Evolutionary conservation across 768 basidiomycete genomes (phyloP), one percentile per base, ranked within the genome.

Genomic region (Trametes cubensis): DNA sequence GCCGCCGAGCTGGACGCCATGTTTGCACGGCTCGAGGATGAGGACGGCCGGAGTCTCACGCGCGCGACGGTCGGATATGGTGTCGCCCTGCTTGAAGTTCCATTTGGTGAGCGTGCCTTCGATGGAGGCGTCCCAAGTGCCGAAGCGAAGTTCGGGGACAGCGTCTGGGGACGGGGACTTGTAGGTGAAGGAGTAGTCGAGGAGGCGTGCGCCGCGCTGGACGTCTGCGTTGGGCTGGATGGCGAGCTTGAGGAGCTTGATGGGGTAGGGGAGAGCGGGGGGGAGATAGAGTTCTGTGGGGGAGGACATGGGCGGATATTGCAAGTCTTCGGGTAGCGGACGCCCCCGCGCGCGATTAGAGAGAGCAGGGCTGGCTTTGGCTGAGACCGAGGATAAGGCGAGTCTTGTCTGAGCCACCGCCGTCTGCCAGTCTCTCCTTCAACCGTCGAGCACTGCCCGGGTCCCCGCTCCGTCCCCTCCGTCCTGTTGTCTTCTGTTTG

Each of bases 21-120:
- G 96, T 60, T 93, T 94, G 78, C 96, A 99, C n/a, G 94, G 92
- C 74, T 98, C 95, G 48, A 85, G 76, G 64, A 98, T 78, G 40
- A 83, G 75, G 23, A 94, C 78, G 60, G 84, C 85, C 3, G 87
- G 81, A 44, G 76, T 81, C 46, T 85, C 83, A 61, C 79, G 83
- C 13, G 89, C 87, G 67, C 77, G 81, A 55, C 82, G 79, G 41
- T 77, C 73, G 17, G 87, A 81, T 50, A 94, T 78, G 55, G 84
- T 79, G 66, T 92, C 89, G 61, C 88, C 89, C 2, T 78, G 72
- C 40, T 79, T 83, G 64, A 92, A 73, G 54, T 80, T 81, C 95
- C 95, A 98, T 17, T 76, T 72, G 44, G 84, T 80, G 40, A 98
- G 72, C 10, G 81, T 81, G 58, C 96, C 96, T 66, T 94, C 90